Evolutionary conservation across 148 eudicot genomes (phyloP), one percentile per base, ranked within the genome.

Genomic region (Cornus suecica): DNA sequence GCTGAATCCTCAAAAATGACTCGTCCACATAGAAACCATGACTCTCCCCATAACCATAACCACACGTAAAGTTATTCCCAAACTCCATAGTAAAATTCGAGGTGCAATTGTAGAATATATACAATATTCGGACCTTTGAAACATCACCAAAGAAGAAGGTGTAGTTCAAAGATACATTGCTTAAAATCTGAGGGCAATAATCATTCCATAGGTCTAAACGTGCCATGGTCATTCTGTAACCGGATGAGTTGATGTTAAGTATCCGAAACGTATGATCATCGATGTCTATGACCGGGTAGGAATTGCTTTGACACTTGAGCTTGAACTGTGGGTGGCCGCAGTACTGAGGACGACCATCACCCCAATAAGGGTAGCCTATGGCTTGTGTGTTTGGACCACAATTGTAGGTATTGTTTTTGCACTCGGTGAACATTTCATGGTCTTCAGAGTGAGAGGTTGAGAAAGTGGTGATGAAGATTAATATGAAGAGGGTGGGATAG

Each of bases 351-450:
- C 62, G 66, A 18, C 45, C 68, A 16, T 64, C 25, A 3, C 80
- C 84, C 80, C 83, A 79, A 31, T 79, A 82, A 22, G 87, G 87
- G 72, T 79, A 85, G 5, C 28, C n/a, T 45, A 81, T 72, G 18
- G 20, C 32, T 20, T 66, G 20, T 16, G 30, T 30, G 23, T 10
- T 15, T 66, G 3, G n/a, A 9, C 41, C 41, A 30, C 68, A 66
- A 11, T 30, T 66, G 41, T 29, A 66, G 37, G 68, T 10, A 30
- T 4, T n/a, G 16, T 16, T 56, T 13, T 11, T 66, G 68, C 42
- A 66, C 20, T 30, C 10, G 2, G 32, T 14, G 10, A 24, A 66
- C 16, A 6, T 5, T 29, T 16, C n/a, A 15, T 66, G 41, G n/a
- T 66, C n/a, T 29, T 20, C 23, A 20, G 3, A 2, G 23, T 9